Percentiles rank a stretch among this genome's conserved stretches.
Conservation (phyloP, 2,329 filamentous ascomycete species). For the Zarea fungicola region DNA sequence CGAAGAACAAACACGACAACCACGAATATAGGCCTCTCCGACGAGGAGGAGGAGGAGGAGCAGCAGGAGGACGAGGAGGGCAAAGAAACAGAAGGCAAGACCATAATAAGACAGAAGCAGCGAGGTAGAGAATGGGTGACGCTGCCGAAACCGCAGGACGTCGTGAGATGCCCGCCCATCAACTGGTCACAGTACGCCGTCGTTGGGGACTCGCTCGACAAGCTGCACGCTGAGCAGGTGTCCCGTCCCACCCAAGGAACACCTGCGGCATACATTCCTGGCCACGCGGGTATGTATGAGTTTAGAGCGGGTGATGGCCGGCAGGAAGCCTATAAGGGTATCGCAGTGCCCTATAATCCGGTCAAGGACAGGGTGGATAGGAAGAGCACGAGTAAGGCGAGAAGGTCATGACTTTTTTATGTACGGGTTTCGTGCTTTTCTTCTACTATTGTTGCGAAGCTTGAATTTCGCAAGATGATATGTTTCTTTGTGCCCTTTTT, state of each 20-base stretch:
- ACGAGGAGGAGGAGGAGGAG: conserved; percentile 9
- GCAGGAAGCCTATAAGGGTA: conserved; percentile 41
- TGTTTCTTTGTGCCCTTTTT: no score
- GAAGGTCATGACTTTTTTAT: conserved; percentile 19
- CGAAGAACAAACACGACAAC: conserved; percentile 14
- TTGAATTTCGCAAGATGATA: no score
- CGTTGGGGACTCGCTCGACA: conserved; percentile 73
- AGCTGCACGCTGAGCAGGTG: conserved; percentile 75
- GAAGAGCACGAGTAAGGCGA: conserved; percentile 28
- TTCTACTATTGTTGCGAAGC: no score
- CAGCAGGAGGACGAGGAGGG: conserved; percentile 22
- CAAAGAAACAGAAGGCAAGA: no score
- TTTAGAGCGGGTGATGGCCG: conserved; percentile 41
- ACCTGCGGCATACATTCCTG: conserved; percentile 36
- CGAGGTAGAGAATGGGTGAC: conserved; percentile 53
- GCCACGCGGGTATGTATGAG: conserved; percentile 43
- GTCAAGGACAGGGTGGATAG: conserved; percentile 41
- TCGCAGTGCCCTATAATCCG: conserved; percentile 46
- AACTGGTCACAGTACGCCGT: conserved; percentile 95
- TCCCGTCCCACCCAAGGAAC: conserved; percentile 54
- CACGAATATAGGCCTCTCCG: conserved; percentile 26
- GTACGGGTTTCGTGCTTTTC: neutral
- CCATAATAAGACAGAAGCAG: no score
- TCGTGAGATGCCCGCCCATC: conserved; percentile 81
- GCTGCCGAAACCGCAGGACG: conserved; percentile 72